Evolutionary conservation across 257 asterid genomes (phyloP).

Genomic region (Plectranthus barbatus): DNA sequence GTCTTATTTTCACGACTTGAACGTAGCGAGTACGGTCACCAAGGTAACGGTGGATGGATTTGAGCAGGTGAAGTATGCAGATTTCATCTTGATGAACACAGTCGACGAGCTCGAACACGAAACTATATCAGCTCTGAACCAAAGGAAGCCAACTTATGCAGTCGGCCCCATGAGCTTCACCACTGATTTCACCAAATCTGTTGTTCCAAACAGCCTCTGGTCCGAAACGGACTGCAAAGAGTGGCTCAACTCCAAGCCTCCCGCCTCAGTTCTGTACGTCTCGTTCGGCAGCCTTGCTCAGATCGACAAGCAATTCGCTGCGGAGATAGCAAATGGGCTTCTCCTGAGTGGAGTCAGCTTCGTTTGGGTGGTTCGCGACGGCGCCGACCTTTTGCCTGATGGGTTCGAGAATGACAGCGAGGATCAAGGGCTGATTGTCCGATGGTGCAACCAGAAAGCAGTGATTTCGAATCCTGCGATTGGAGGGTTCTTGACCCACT

Average conservation of each 20-base stretch:
- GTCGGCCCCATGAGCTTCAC: not conserved
- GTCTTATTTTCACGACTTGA: not conserved
- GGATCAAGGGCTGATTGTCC: conserved; percentile 31
- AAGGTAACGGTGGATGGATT: not conserved
- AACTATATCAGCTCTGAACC: not conserved
- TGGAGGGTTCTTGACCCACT: conserved; percentile 33
- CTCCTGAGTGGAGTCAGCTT: conserved; percentile 16
- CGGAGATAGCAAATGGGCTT: conserved; percentile 16
- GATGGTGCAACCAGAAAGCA: conserved; percentile 44
- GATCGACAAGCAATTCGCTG: not conserved
- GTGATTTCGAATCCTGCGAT: conserved; percentile 32
- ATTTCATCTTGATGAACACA: not conserved
- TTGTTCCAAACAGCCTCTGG: conserved; percentile 20
- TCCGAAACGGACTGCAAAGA: conserved; percentile 16
- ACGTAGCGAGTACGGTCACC: not conserved
- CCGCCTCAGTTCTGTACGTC: conserved; percentile 16
- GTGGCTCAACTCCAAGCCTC: conserved; percentile 20
- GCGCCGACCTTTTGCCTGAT: conserved; percentile 7
- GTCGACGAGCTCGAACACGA: not conserved
- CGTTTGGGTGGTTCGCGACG: conserved; percentile 15
- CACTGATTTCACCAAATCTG: not conserved
- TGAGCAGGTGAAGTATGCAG: not conserved
- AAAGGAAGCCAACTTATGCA: not conserved
- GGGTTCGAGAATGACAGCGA: conserved; percentile 18
- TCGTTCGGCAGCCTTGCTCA: conserved; percentile 19